Evolutionary conservation across 2,329 filamentous ascomycete genomes (phyloP).

Genomic region (Aspergillus oerlinghausenensis): DNA sequence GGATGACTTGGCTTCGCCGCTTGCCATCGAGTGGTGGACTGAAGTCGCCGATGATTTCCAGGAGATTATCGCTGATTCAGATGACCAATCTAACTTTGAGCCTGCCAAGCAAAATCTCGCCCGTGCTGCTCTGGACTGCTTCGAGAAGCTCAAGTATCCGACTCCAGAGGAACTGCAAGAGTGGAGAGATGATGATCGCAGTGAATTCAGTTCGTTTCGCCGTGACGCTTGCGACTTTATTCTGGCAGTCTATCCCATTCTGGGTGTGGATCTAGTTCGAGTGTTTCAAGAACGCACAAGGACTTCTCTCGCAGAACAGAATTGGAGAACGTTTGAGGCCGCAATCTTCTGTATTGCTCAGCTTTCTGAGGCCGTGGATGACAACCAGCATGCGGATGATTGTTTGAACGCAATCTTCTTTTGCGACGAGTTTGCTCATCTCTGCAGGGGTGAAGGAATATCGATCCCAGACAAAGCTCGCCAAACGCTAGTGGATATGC

Average conservation of each 20-base stretch:
- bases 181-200: constrained; percentile 42
- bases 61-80: constrained; percentile 25
- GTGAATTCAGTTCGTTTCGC: constrained; percentile 41
- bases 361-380: constrained; percentile 42
- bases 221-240: constrained; percentile 45
- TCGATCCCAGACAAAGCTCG: constrained; percentile 35
- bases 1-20: constrained; percentile 34
- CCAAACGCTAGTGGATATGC: constrained; percentile 39
- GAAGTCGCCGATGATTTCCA: constrained; percentile 37
- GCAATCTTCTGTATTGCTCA: constrained; percentile 41
- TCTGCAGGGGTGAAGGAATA: constrained; percentile 29
- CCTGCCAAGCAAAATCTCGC: constrained; percentile 36
- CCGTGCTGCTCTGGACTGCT: constrained; percentile 38
- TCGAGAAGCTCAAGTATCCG: constrained; percentile 40
- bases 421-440: constrained; percentile 28
- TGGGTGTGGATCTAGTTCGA: constrained; percentile 39
- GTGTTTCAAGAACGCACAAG: constrained; percentile 38
- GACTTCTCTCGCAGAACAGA: constrained; percentile 26
- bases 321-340: constrained; percentile 43
- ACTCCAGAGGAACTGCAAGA: constrained; percentile 27
- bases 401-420: constrained; percentile 40
- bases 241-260: constrained; percentile 39
- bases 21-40: constrained; percentile 41
- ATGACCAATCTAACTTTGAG: constrained; percentile 23
- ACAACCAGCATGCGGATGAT: constrained; percentile 40